Evolutionary conservation across 1,284 basidiomycete species (phyloP).

Genomic region (Malassezia yamatoensis): DNA sequence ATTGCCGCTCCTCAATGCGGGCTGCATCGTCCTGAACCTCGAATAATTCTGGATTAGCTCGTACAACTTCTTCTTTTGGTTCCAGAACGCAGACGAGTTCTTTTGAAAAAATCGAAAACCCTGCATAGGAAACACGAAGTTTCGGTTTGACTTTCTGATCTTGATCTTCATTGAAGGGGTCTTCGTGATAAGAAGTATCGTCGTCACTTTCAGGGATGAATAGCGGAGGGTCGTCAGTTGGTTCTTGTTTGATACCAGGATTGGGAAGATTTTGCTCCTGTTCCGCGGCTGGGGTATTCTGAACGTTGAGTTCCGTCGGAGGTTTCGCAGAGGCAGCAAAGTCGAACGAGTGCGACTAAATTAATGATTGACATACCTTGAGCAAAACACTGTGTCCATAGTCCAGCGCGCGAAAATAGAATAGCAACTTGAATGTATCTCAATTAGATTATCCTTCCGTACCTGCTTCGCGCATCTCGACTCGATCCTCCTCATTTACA

Average conservation of each 20-base stretch:
- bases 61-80: constrained; percentile 1
- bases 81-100: constrained; percentile 17
- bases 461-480: constrained; percentile 1
- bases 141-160: constrained; percentile 3
- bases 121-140: background rate
- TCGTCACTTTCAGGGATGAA: constrained; percentile 6
- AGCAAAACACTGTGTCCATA: constrained; percentile 48
- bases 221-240: background rate
- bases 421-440: constrained; percentile 45
- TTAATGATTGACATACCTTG: constrained; percentile 27
- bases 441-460: background rate
- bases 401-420: constrained; percentile 47
- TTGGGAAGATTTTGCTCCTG: too few relatives aligned
- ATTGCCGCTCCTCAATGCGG: constrained; percentile 2
- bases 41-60: constrained; percentile 7
- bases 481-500: background rate
- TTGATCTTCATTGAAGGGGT: background rate
- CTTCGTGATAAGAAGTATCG: background rate
- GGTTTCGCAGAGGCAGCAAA: background rate
- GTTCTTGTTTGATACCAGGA: background rate
- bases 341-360: constrained; percentile 6
- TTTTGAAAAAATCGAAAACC: constrained; percentile 8
- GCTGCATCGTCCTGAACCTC: constrained; percentile 8
- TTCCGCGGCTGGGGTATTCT: too few relatives aligned
- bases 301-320: too few relatives aligned